Evolutionary conservation across 768 basidiomycete genomes (phyloP), one percentile per base, ranked within the genome.

Genomic region (Psilocybe subaeruginosa): DNA sequence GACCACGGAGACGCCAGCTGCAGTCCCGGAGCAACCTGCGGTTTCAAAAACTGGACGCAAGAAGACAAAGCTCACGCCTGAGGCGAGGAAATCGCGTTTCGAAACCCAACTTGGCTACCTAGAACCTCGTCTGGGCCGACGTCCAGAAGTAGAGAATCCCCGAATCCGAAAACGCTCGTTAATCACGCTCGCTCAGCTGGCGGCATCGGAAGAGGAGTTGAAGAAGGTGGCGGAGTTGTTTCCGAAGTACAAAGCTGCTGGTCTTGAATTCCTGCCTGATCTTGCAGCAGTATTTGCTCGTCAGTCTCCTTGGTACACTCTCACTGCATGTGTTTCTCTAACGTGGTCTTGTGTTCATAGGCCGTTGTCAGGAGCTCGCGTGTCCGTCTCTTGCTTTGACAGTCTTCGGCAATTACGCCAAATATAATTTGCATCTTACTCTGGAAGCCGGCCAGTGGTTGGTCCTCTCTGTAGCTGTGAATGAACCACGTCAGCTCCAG

Each of bases 391-490:
- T 90, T 41, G 87, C 88, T 3, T 74, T 91, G 11, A 74, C 81
- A 35, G 82, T 89, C 19, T 87, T 88, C 67, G 82, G 84, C 19
- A 75, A 90, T 68, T 87, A 81, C 59, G 76, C 85, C 12, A 86
- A 85, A 68, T 88, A 90, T 70, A 81, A 83, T 53, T 64, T 90
- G 16, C 70, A 75, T 19, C 77, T 90, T 12, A 81, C 83, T 2
- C 73, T 83, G 8, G 64, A 74, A 0, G 84, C 81, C 1, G 89
- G 81, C 0, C 87, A 82, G 3, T 80, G 78, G 45, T 81, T 91
- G 48, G 69, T 90, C 0, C 83, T 89, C 60, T 78, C 85, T 0
- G 74, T 90, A 2, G 82, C 85, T 67, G 60, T 72, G 51, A 66
- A 76, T 16, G 70, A 80, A 60, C 80, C 85, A 1, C 72, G 81